Percentiles rank a stretch among this genome's conserved stretches.
phyloP scores from a whole-genome alignment of 768 basidiomycete species.

The Leccinum boreale region DNA sequence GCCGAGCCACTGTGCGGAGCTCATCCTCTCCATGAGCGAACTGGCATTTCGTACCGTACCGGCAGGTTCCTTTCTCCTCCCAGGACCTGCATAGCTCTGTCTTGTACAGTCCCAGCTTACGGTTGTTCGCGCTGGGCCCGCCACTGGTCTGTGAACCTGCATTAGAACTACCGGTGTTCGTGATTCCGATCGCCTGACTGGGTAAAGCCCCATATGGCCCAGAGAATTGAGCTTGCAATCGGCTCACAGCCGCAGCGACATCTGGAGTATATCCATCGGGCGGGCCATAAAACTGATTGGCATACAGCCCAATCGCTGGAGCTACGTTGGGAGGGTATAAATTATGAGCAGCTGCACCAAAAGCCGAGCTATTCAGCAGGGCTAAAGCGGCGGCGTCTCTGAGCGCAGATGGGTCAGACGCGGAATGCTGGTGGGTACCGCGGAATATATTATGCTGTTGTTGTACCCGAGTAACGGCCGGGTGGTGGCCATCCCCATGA shows the following conservation, averaged over 20 bases:
- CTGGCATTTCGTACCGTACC: conserved; percentile 87
- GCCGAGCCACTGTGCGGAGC: conserved; percentile 76
- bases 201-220: conserved; percentile 53
- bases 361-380: conserved; percentile 55
- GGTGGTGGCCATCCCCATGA: conserved; percentile 48
- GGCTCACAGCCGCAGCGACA: conserved; percentile 55
- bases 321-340: conserved; percentile 50
- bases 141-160: conserved; percentile 35
- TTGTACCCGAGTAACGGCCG: conserved; percentile 72
- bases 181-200: conserved; percentile 41
- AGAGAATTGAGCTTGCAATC: conserved; percentile 53
- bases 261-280: conserved; percentile 58
- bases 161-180: conserved; percentile 38
- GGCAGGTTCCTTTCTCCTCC: conserved; percentile 87
- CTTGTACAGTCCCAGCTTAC: conserved; percentile 89
- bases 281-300: conserved; percentile 65
- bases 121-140: conserved; percentile 87
- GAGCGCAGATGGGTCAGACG: conserved; percentile 75
- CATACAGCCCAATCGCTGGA: conserved; percentile 59
- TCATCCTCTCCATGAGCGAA: conserved; percentile 93
- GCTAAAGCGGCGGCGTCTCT: conserved; percentile 70
- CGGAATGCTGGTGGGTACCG: conserved; percentile 74
- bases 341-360: conserved; percentile 42
- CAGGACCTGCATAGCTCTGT: conserved; percentile 88
- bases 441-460: conserved; percentile 77